Percentiles rank a stretch among this genome's conserved stretches.
phyloP scores from a whole-genome alignment of 208 protist genomes.

The Acanthamoeba royreba region DNA sequence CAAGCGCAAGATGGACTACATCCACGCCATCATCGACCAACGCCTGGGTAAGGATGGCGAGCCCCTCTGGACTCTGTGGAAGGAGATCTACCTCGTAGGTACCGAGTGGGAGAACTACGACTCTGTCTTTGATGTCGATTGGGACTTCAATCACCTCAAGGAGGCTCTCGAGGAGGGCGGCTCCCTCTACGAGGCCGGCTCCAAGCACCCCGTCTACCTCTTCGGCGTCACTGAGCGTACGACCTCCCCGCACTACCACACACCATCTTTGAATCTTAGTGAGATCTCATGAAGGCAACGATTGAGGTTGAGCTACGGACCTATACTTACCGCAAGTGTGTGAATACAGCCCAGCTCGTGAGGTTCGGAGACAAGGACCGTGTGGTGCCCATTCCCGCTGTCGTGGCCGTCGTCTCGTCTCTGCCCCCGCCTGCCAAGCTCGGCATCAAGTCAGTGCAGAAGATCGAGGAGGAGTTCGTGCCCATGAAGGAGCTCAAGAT shows the following conservation, averaged over 20 bases:
- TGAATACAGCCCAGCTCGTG: background rate
- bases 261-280: background rate
- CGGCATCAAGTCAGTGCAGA: conserved; percentile 57
- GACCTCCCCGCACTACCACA: background rate
- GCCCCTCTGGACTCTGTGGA: conserved; percentile 51
- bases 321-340: background rate
- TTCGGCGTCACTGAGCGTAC: conserved; percentile 46
- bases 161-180: conserved; percentile 41
- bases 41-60: background rate
- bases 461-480: conserved; percentile 51
- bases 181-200: background rate
- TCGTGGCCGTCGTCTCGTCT: conserved; percentile 44
- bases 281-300: too few species aligned
- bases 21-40: conserved; percentile 22
- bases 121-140: conserved; percentile 33
- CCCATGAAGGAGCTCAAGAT: conserved; percentile 61
- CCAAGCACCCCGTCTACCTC: conserved; percentile 24
- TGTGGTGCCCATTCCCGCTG: conserved; percentile 43
- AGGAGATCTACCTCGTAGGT: conserved; percentile 60
- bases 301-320: background rate
- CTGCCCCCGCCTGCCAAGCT: conserved; percentile 42
- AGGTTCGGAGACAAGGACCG: background rate
- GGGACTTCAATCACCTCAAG: conserved; percentile 58
- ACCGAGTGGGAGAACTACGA: conserved; percentile 59
- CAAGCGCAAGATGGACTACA: background rate